A percentile compares a stretch with the other conserved stretches of the same genome.
phyloP scores from a whole-genome alignment of 129 eudicot species.

The Silybum marianum region DNA sequence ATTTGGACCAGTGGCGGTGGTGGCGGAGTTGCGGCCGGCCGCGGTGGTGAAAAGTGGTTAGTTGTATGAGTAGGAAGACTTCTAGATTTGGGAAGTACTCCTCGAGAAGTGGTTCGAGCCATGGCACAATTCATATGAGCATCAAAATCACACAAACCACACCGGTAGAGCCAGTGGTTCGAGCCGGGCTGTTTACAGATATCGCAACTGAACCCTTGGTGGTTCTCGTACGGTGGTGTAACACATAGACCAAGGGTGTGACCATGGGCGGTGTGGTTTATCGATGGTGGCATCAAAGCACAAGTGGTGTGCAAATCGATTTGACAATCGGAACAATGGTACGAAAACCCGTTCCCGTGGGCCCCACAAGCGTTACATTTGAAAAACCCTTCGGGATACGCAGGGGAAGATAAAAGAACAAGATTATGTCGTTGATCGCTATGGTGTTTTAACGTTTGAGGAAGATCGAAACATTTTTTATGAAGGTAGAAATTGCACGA shows the following conservation, averaged over 20 bases:
- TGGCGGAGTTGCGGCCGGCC: not conserved
- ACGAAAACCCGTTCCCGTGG: slow-evolving; percentile 44
- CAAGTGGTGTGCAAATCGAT: slow-evolving; percentile 49
- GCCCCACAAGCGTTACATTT: slow-evolving; percentile 53
- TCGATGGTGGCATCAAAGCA: slow-evolving; percentile 31
- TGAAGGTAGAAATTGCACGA: slow-evolving; percentile 48
- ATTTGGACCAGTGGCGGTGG: slow-evolving; percentile 20
- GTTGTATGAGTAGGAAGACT: slow-evolving; percentile 18
- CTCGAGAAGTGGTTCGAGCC: not conserved
- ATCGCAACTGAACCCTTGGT: slow-evolving; percentile 44
- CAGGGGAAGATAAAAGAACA: slow-evolving; percentile 44
- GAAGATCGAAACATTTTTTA: slow-evolving; percentile 42
- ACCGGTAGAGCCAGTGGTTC: slow-evolving; percentile 56
- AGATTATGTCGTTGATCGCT: slow-evolving; percentile 40
- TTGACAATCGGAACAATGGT: slow-evolving; percentile 58
- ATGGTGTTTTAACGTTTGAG: slow-evolving; percentile 34
- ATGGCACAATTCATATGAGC: slow-evolving; percentile 40
- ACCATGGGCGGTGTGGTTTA: slow-evolving; percentile 23
- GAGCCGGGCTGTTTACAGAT: slow-evolving; percentile 38
- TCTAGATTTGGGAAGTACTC: slow-evolving; percentile 18
- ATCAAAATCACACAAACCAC: slow-evolving; percentile 48
- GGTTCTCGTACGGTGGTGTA: slow-evolving; percentile 41
- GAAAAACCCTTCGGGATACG: slow-evolving; percentile 55
- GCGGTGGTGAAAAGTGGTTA: slow-evolving; percentile 7
- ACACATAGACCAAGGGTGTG: slow-evolving; percentile 49